Evolutionary conservation across 495 filamentous ascomycete genomes (phyloP), one percentile per base, ranked within the genome.

Genomic region (Aspergillus conjunctus): DNA sequence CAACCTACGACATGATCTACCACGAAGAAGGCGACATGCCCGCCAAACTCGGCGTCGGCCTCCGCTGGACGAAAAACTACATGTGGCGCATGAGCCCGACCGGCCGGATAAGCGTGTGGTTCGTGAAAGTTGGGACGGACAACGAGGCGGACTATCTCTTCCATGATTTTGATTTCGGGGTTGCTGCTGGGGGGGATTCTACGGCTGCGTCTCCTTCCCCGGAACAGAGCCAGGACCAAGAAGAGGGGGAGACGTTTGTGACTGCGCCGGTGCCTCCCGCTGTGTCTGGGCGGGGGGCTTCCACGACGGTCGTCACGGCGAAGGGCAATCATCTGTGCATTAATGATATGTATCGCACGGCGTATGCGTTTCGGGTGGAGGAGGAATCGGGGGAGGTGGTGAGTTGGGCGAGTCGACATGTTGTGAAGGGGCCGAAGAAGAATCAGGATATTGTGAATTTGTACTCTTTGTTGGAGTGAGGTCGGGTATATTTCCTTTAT

Each of bases 271-370:
- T 55, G 1, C 73, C 73, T 0, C 14, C 59, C 5, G 54, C 54
- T 11, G 10, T 32, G 15, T 26, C 51, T 3, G 10, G 1, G 6
- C 30, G n/a, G 18, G 60, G 61, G 31, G 30, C 30, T 1, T 57
- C 67, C 31, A 76, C 71, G 5, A 58, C 58, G 8, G 70, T 79
- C 8, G 54, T 79, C 6, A 63, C 61, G 45, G 78, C 78, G 3
- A 66, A 68, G 10, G 78, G 78, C 8, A 74, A 79, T 45, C 78
- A 80, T 56, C 68, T 80, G 3, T 80, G 78, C 56, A 74, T 80
- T 41, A 76, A 80, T 55, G 78, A 80, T 68, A 79, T 79, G 77
- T 80, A 80, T 65, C 76, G 72, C 48, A 80, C 77, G 7, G 76
- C 76, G 5, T 80, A 80, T 62, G 71, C 76, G 14, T 80, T 80